Conservation (phyloP, 345 rosid genomes). For the Citrus medica region DNA sequence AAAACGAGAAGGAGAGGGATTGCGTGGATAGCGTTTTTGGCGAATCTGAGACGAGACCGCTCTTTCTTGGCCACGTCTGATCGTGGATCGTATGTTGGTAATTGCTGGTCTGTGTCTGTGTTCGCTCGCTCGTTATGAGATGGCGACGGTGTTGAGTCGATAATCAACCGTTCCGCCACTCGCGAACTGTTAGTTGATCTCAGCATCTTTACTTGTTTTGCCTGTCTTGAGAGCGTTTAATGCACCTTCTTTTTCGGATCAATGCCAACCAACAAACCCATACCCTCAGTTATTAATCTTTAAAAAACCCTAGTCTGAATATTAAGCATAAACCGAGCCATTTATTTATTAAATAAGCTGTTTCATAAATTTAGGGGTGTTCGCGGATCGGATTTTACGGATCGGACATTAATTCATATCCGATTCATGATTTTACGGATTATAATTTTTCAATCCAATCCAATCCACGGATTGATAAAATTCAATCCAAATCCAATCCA, state of each 20-base stretch:
- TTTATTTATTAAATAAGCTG: too few species aligned
- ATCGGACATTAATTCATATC: too few species aligned
- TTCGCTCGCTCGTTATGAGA: constrained; percentile 19
- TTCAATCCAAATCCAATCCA: too few species aligned
- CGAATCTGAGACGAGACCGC: constrained; percentile 51
- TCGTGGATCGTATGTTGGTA: constrained; percentile 65
- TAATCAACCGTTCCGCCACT: constrained; percentile 37
- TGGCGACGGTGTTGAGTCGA: constrained; percentile 26
- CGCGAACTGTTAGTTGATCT: constrained; percentile 53
- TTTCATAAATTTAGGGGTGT: too few species aligned
- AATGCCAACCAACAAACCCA: not conserved
- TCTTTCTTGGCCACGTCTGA: constrained; percentile 65
- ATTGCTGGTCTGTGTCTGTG: constrained; percentile 21
- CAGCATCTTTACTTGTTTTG: constrained; percentile 43
- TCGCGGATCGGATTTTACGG: too few species aligned
- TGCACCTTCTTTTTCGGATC: not conserved
- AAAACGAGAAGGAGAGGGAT: constrained; percentile 66
- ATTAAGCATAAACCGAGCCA: too few species aligned
- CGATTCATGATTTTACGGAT: too few species aligned
- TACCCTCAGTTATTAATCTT: too few species aligned
- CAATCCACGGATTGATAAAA: too few species aligned
- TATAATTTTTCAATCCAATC: too few species aligned
- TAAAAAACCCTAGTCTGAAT: too few species aligned
- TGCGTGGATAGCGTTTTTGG: constrained; percentile 72
- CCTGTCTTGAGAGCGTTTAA: not conserved